Base-by-base conservation (phyloP, 2,329 filamentous ascomycete species). In the Microcyclospora pomicola region DNA sequence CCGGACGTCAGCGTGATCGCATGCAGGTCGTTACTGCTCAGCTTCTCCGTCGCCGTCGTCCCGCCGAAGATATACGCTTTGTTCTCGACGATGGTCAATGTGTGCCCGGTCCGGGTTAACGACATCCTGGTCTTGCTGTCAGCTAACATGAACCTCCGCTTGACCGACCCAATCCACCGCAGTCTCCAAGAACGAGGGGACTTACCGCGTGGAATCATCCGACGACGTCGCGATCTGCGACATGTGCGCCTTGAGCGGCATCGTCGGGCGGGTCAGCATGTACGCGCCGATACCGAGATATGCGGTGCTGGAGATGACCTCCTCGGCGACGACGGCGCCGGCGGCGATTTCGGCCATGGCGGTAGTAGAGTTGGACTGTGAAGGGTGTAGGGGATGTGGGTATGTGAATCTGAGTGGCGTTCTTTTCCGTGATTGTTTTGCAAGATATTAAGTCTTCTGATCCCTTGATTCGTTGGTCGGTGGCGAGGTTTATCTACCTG, bases 11-110 rank as follows among this genome's bases (percentile, higher is more conserved):
- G 29, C 5, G 58, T 60, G 28, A 66, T 43, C 2, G 54, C 52
- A 37, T 66, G 64, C 1, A 66, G 53, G 11, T 67, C 63, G 35
- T 59, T 66, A 38, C 56, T 59, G 3, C 61, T 60, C 11, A 64
- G 42, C 16, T 53, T 48, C n/a, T 53, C 54, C 6, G 52, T 48
- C 2, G 52, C 43, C 15, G 56, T 60, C 28, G 57, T 52, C 34
- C 64, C 64, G 29, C 64, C 64, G 39, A 65, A 66, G 15, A 67
- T 58, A 44, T 63, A 66, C 5, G 63, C 62, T 43, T 62, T 64
- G 46, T 63, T 58, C 30, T 52, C 47, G 27, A 66, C 48, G 1
- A 63, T 50, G 1, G 57, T 63, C 15, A 65, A 37, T 5, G 57
- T 60, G 40, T 66, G 62, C 35, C 60, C 56, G 40, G 55, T 49